Evolutionary conservation across 805 yeast genomes (phyloP), one percentile per base, ranked within the genome.

Genomic region (Cyberlindnera mississippiensis): DNA sequence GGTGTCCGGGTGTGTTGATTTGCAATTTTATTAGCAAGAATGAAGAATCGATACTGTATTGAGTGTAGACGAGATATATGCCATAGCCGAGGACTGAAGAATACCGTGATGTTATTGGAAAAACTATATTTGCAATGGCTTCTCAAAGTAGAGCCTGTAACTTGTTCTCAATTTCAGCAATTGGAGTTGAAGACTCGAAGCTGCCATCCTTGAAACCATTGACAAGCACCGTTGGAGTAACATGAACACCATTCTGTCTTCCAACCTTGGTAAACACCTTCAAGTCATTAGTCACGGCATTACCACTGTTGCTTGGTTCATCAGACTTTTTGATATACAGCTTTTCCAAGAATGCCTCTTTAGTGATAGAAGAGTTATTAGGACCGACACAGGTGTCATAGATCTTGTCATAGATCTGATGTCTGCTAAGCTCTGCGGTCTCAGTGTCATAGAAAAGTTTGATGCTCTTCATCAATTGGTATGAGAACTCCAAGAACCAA

Each of bases 171-270:
- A 63, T 45, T 11, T 70, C 71, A 3, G 68, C 78, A 5, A 68
- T 53, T 5, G 75, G 66, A 38, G 80, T 75, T 8, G 88, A 77
- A 33, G 88, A 78, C 52, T 82, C 84, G 53, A 87, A 72, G 6
- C 68, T 52, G 28, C 68, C 67, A 48, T 73, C 75, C 17, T 70
- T 69, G 37, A 83, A 75, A 1, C 96, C 96, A 59, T 86, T 75
- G 30, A 87, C 65, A 16, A 74, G 61, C 12, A 85, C 84, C 4
- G 93, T 81, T 16, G 96, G 96, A 3, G 93, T 85, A n/a, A 84
- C 81, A 57, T 88, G 96, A 29, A 84, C 76, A 33, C 91, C 88
- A 32, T 80, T 75, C 44, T 85, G 86, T 58, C 96, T 74, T 40
- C 78, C 80, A 57, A 77, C 78, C 59, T 80, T 73, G 15, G 89